Percentiles rank a stretch among this genome's conserved stretches.
phyloP scores from a whole-genome alignment of 352 stramenopile species.

The Globisporangium uncinulatum region DNA sequence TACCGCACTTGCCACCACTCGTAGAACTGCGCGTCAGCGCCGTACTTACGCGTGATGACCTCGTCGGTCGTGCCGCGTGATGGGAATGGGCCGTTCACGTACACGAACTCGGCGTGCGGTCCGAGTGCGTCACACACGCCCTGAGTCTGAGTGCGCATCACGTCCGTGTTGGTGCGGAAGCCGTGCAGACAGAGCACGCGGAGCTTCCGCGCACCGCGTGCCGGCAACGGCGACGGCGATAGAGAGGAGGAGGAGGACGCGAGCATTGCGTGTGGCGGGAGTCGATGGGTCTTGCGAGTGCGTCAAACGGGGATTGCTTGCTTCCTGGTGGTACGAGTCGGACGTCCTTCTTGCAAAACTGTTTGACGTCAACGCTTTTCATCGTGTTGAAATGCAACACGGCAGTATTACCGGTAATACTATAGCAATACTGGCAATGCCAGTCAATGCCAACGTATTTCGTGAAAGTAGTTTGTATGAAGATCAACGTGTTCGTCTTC shows the following conservation, averaged over 20 bases:
- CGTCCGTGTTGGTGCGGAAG: constrained; percentile 44
- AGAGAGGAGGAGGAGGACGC: background rate
- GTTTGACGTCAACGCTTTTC: no score
- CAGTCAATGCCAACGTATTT: no score
- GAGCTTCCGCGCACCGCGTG: constrained; percentile 18
- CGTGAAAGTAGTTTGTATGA: no score
- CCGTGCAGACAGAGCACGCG: constrained; percentile 49
- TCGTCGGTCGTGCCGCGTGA: constrained; percentile 20
- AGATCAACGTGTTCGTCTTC: no score
- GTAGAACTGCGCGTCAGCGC: constrained; percentile 31
- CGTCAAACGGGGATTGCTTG: no score
- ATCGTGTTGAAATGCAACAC: background rate
- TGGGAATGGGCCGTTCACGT: constrained; percentile 30
- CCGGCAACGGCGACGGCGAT: background rate
- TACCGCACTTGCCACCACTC: constrained; percentile 40
- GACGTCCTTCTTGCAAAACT: no score
- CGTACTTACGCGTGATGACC: constrained; percentile 19
- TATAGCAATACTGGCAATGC: no score
- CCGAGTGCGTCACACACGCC: constrained; percentile 30
- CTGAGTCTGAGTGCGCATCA: constrained; percentile 44
- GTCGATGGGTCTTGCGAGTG: background rate
- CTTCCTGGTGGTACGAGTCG: no score
- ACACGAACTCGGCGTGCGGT: constrained; percentile 31
- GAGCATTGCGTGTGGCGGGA: background rate
- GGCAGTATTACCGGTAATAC: no score